Percentiles rank a stretch among this genome's conserved stretches.
Evolutionary conservation across 2,329 filamentous ascomycete species (phyloP).

Genomic region (Pleurostoma richardsiae): DNA sequence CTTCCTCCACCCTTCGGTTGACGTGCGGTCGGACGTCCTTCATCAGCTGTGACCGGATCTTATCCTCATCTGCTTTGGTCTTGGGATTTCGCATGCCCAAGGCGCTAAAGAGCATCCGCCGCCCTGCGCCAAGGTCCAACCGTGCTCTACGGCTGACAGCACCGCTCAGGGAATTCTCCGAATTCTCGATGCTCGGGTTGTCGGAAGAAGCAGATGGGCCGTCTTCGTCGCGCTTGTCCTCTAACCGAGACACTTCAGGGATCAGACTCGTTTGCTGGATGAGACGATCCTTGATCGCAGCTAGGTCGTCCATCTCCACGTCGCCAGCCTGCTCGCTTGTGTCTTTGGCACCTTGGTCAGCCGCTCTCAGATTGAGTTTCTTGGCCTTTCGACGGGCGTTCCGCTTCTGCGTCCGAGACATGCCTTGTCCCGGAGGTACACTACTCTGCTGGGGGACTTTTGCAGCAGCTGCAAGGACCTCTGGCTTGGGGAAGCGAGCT

Average conservation of each 20-base stretch:
- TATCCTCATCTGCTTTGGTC: constrained; percentile 62
- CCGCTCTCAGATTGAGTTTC: too few relatives aligned
- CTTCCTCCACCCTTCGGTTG: constrained; percentile 25
- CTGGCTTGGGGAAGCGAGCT: neutral
- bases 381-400: constrained; percentile 37
- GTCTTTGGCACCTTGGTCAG: too few relatives aligned
- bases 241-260: too few relatives aligned
- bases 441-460: neutral
- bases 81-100: constrained; percentile 66
- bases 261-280: too few relatives aligned
- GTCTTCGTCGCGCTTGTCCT: too few relatives aligned
- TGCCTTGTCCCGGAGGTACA: constrained; percentile 18
- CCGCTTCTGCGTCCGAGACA: constrained; percentile 41
- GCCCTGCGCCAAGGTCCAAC: constrained; percentile 52
- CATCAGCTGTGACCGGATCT: constrained; percentile 54
- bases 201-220: too few relatives aligned
- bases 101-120: constrained; percentile 66
- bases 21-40: constrained; percentile 40
- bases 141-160: constrained; percentile 16
- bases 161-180: too few relatives aligned
- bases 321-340: too few relatives aligned
- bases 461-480: neutral
- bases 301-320: too few relatives aligned
- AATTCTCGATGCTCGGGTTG: too few relatives aligned
- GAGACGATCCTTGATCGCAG: too few relatives aligned